These are phyloP conservation scores for Carnegiea gigantea DNA, from an alignment of 179 eudicot genomes.

Conservation along the genomic window DNA sequence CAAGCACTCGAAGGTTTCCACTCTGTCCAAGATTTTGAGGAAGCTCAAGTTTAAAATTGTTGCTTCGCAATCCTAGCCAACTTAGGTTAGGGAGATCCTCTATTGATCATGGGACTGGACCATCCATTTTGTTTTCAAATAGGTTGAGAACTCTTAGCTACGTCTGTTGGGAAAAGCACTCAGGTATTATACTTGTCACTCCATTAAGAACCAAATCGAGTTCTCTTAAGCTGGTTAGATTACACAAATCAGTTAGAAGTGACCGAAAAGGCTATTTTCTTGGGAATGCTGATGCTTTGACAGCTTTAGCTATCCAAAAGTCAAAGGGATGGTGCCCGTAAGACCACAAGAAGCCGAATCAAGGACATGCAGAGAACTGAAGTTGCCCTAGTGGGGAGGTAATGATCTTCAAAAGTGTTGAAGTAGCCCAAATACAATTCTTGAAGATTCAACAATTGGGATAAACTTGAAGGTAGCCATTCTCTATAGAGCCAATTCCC, in stretches of 20 bases:
- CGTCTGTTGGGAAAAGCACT: conserved; percentile 34
- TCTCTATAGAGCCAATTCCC: conserved; percentile 58
- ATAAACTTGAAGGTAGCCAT: conserved; percentile 50
- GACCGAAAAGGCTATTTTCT: conserved; percentile 45
- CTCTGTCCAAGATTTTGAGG: conserved; percentile 57
- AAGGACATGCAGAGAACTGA: conserved; percentile 36
- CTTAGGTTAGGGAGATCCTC: conserved; percentile 53
- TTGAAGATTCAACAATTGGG: conserved; percentile 39
- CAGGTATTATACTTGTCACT: conserved; percentile 52
- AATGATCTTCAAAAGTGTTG: conserved; percentile 47
- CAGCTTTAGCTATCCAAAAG: conserved; percentile 42
- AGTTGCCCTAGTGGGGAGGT: conserved; percentile 57
- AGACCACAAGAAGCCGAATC: conserved; percentile 45
- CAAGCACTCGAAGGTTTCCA: conserved; percentile 42
- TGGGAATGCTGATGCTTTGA: conserved; percentile 40
- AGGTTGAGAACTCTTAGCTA: conserved; percentile 42
- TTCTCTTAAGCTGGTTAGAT: conserved; percentile 32
- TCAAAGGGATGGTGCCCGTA: conserved; percentile 55
- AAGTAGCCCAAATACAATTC: conserved; percentile 44
- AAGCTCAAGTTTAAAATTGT: conserved; percentile 51
- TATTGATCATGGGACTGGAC: conserved; percentile 45
- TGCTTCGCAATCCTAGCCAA: conserved; percentile 48
- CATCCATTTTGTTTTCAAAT: conserved; percentile 44
- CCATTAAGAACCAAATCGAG: conserved; percentile 49
- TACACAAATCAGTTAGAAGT: conserved; percentile 54